Conservation (phyloP, 495 filamentous ascomycete genomes). For the Daldinia caldariorum region DNA sequence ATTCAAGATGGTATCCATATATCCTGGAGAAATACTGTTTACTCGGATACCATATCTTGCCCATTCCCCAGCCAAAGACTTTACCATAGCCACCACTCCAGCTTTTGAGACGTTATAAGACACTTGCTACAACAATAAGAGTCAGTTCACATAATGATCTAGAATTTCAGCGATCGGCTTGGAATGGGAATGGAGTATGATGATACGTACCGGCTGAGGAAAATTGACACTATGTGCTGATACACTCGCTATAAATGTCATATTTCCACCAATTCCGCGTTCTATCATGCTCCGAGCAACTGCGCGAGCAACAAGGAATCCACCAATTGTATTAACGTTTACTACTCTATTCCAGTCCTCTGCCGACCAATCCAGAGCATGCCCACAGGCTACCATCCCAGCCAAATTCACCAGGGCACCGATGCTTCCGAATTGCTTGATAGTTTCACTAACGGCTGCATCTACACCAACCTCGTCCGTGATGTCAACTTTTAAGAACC, state of each 20-base stretch:
- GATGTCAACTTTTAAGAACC: constrained; percentile 65
- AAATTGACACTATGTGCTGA: constrained; percentile 73
- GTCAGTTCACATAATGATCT: background rate
- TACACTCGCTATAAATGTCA: constrained; percentile 73
- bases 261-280: constrained; percentile 63
- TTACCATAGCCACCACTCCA: constrained; percentile 66
- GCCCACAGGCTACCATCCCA: constrained; percentile 69
- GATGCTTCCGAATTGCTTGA: constrained; percentile 60
- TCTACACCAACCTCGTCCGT: constrained; percentile 63
- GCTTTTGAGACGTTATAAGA: constrained; percentile 78
- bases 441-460: constrained; percentile 54
- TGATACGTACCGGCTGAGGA: constrained; percentile 62
- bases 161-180: too few relatives aligned
- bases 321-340: constrained; percentile 75
- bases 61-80: constrained; percentile 74
- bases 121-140: constrained; percentile 53
- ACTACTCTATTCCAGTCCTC: constrained; percentile 67
- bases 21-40: constrained; percentile 76
- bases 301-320: constrained; percentile 75
- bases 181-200: background rate
- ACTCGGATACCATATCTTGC: constrained; percentile 69
- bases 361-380: constrained; percentile 64
- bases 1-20: constrained; percentile 85
- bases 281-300: constrained; percentile 65
- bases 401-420: constrained; percentile 72